These are phyloP conservation scores for Solanum virginianum DNA, from an alignment of 257 asterid genomes.

Conservation along the genomic window DNA sequence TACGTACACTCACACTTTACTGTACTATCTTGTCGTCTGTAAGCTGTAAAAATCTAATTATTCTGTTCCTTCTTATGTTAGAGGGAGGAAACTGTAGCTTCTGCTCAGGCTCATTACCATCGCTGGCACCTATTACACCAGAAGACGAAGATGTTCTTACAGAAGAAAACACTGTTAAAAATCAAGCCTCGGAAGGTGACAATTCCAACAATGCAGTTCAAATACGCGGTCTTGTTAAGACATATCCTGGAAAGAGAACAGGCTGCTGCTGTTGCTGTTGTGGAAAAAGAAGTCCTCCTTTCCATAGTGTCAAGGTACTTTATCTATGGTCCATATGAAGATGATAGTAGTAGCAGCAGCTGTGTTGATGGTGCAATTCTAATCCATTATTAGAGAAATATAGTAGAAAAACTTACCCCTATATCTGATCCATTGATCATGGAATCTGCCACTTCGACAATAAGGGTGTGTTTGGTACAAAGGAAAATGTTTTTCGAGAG, in stretches of 20 bases:
- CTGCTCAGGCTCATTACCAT: conserved; percentile 40
- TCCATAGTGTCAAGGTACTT: conserved; percentile 80
- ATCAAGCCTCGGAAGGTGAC: conserved; percentile 44
- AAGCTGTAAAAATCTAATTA: not conserved
- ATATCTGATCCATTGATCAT: not conserved
- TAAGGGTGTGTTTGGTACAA: no score
- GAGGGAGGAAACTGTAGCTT: conserved; percentile 69
- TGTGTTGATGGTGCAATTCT: not conserved
- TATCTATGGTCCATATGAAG: not conserved
- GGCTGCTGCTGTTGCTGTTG: conserved; percentile 52
- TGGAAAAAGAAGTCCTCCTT: conserved; percentile 47
- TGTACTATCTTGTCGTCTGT: not conserved
- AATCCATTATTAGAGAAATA: not conserved
- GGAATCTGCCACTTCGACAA: not conserved
- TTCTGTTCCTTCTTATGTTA: conserved; percentile 9
- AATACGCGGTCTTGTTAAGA: conserved; percentile 66
- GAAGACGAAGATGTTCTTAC: conserved; percentile 84
- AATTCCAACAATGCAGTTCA: conserved; percentile 60
- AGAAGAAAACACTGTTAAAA: conserved; percentile 75
- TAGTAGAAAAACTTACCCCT: not conserved
- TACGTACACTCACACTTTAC: not conserved
- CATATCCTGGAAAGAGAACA: conserved; percentile 47
- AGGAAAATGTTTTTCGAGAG: no score
- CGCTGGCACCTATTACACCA: conserved; percentile 35
- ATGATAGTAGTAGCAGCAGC: not conserved